These are phyloP conservation scores for Pisolithus orientalis DNA, from an alignment of 768 basidiomycete genomes.

Conservation along the genomic window DNA sequence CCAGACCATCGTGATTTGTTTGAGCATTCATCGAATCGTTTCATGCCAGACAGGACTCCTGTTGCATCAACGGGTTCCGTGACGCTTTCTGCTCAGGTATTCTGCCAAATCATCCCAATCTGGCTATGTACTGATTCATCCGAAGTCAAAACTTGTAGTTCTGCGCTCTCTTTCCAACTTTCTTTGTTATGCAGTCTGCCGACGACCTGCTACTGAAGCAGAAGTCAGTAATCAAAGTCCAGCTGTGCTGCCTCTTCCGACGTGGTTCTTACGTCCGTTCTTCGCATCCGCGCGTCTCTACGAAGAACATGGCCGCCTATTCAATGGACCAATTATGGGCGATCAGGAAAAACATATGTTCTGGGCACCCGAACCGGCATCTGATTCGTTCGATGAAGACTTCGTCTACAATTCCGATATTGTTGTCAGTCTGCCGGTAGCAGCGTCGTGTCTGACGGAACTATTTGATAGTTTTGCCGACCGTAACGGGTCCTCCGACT, in stretches of 20 bases:
- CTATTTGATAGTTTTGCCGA: constrained; percentile 21
- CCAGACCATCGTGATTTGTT: constrained; percentile 2
- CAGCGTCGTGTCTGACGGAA: constrained; percentile 30
- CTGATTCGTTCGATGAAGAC: constrained; percentile 24
- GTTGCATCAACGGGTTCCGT: constrained; percentile 62
- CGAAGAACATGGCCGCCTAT: constrained; percentile 42
- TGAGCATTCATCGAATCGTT: not conserved
- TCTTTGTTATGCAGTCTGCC: constrained; percentile 41
- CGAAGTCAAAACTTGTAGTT: constrained; percentile 73
- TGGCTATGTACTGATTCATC: constrained; percentile 5
- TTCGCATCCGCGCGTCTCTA: constrained; percentile 52
- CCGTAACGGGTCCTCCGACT: constrained; percentile 9
- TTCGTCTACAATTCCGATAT: constrained; percentile 21
- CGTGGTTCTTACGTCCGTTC: constrained; percentile 61
- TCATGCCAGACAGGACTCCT: constrained; percentile 20
- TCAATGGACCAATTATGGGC: constrained; percentile 24
- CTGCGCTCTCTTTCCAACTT: constrained; percentile 67
- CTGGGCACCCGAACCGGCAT: constrained; percentile 21
- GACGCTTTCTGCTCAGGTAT: constrained; percentile 56
- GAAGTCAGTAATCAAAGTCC: constrained; percentile 8
- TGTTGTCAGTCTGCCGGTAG: constrained; percentile 7
- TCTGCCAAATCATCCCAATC: not conserved
- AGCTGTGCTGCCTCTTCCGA: constrained; percentile 28
- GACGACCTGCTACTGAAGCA: constrained; percentile 10
- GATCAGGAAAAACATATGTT: constrained; percentile 13